Evolutionary conservation across 768 basidiomycete species (phyloP).

Genomic region (Mrakia frigida): DNA sequence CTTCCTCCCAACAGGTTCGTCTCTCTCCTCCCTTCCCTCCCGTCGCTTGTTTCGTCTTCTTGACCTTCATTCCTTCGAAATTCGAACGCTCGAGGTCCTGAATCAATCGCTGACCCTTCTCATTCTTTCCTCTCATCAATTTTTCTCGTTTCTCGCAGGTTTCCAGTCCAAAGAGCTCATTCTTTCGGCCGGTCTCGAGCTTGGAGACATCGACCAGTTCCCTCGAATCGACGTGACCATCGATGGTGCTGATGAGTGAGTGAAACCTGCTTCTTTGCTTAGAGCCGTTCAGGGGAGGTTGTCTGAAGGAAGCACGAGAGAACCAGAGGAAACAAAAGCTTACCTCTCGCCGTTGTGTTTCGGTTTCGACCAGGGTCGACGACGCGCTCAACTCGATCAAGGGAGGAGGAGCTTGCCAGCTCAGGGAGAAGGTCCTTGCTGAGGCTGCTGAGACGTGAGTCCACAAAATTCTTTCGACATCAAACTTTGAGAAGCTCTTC

Average conservation of each 20-base stretch:
- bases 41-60: too few relatives aligned
- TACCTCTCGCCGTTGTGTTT: background rate
- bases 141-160: slow-evolving; percentile 46
- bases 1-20: slow-evolving; percentile 79
- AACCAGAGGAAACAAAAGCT: background rate
- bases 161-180: slow-evolving; percentile 97
- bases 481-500: slow-evolving; percentile 21
- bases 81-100: too few relatives aligned
- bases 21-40: background rate
- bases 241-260: slow-evolving; percentile 94
- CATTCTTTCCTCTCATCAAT: background rate
- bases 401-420: slow-evolving; percentile 63
- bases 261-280: slow-evolving; percentile 14
- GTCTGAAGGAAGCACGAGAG: background rate
- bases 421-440: slow-evolving; percentile 94
- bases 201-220: slow-evolving; percentile 87
- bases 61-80: too few relatives aligned
- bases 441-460: slow-evolving; percentile 82
- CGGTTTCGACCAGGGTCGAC: slow-evolving; percentile 63
- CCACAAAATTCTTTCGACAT: slow-evolving; percentile 21
- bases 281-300: too few relatives aligned
- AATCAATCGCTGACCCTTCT: background rate
- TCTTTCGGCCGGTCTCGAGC: slow-evolving; percentile 63
- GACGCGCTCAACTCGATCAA: slow-evolving; percentile 84
- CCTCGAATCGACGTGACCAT: slow-evolving; percentile 90